A percentile compares a stretch with the other conserved stretches of the same genome.
Conservation (phyloP, 202 grass and related monocot species). For the Schoenoplectus triqueter region DNA sequence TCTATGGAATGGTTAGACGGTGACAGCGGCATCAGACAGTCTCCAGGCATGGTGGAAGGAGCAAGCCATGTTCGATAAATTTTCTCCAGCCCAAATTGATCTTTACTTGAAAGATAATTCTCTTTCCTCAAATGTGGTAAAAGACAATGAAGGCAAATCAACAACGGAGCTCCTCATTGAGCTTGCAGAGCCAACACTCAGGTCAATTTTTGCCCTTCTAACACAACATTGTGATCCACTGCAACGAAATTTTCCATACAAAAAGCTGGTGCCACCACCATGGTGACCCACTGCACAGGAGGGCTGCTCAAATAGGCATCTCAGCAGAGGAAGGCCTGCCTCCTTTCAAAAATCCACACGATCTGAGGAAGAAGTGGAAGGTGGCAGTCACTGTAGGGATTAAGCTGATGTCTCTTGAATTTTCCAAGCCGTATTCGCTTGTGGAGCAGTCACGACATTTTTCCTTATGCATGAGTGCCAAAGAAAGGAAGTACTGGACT, state of each 20-base stretch:
- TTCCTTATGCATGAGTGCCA: conserved; percentile 14
- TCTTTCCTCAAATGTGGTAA: background rate
- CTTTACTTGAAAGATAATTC: background rate
- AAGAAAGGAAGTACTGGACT: conserved; percentile 25
- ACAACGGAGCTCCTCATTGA: conserved; percentile 13
- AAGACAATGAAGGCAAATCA: background rate
- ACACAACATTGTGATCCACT: background rate
- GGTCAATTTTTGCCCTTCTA: background rate
- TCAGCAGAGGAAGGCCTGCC: background rate
- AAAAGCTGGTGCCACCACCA: background rate
- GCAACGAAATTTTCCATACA: conserved; percentile 21
- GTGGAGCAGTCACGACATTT: conserved; percentile 16
- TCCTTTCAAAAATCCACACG: conserved; percentile 38
- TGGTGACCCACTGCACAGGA: conserved; percentile 35
- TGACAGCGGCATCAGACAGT: conserved; percentile 19
- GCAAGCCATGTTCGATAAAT: conserved; percentile 20
- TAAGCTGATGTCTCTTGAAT: background rate
- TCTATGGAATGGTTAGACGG: conserved; percentile 8
- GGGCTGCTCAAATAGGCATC: conserved; percentile 11
- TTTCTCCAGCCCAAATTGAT: background rate
- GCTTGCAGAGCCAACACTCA: conserved; percentile 7
- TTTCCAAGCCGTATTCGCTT: background rate
- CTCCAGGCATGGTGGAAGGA: conserved; percentile 28
- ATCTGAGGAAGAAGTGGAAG: conserved; percentile 33
- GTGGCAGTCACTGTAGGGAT: conserved; percentile 19